phyloP scores from a whole-genome alignment of 2,329 filamentous ascomycete genomes.

The Colletotrichum lindemuthianum region DNA sequence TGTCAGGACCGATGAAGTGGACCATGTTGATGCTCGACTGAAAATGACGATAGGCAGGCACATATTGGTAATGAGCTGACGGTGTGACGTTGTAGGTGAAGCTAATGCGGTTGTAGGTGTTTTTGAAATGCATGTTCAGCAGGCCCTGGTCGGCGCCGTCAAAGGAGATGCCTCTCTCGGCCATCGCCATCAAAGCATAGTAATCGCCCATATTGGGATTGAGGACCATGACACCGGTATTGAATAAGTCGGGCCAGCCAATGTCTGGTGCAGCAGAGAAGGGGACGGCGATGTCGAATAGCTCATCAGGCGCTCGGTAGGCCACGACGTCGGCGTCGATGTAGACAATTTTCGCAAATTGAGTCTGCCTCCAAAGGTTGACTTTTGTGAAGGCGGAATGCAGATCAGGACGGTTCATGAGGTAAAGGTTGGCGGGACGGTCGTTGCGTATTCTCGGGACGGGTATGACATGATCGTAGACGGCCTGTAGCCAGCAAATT shows the following conservation, averaged over 20 bases:
- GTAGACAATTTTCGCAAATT: constrained; percentile 94
- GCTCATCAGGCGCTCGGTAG: constrained; percentile 89
- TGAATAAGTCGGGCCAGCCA: constrained; percentile 98
- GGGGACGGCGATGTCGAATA: constrained; percentile 73
- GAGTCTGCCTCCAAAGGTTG: constrained; percentile 88
- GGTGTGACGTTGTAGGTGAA: constrained; percentile 98
- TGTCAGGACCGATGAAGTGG: constrained; percentile 92
- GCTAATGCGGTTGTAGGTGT: constrained; percentile 85
- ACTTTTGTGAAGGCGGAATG: constrained; percentile 97
- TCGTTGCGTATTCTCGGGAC: constrained; percentile 83
- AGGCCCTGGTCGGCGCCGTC: constrained; percentile 97
- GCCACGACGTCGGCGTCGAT: constrained; percentile 95
- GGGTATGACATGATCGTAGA: constrained; percentile 91
- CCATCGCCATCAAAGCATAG: constrained; percentile 84
- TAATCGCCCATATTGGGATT: constrained; percentile 89
- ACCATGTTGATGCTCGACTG: constrained; percentile 89
- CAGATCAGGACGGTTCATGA: constrained; percentile 92
- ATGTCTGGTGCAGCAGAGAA: constrained; percentile 88
- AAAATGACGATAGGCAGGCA: constrained; percentile 94
- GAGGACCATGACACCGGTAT: constrained; percentile 95
- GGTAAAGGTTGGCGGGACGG: constrained; percentile 81
- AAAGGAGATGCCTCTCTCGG: constrained; percentile 88
- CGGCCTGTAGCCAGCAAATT: constrained; percentile 59
- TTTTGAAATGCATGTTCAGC: constrained; percentile 91
- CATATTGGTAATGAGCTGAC: constrained; percentile 95